Conservation (phyloP, 768 basidiomycete species). For the Paxillus ammoniavirescens region DNA sequence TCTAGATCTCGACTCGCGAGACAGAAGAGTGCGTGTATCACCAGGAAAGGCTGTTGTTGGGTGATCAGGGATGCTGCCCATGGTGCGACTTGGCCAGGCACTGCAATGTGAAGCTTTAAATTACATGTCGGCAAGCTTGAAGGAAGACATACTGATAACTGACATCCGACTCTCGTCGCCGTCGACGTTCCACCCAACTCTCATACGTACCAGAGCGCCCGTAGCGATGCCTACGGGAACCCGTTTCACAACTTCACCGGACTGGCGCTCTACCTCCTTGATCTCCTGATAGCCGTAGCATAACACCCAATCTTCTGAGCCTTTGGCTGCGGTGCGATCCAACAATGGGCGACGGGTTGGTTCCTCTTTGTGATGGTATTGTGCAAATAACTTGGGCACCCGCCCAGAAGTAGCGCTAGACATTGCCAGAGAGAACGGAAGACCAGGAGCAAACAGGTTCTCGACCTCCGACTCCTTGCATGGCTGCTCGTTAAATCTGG, state of each 20-base stretch:
- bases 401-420: slow-evolving; percentile 18
- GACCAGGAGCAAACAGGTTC: slow-evolving; percentile 20
- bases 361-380: slow-evolving; percentile 4
- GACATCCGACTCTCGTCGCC: slow-evolving; percentile 3
- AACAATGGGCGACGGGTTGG: neutral
- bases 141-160: neutral
- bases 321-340: neutral
- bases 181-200: slow-evolving; percentile 1
- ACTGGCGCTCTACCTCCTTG: neutral
- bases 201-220: neutral
- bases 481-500: slow-evolving; percentile 12
- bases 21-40: slow-evolving; percentile 11
- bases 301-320: neutral
- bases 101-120: neutral
- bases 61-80: slow-evolving; percentile 3
- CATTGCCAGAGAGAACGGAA: slow-evolving; percentile 8
- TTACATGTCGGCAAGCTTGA: neutral
- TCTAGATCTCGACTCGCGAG: slow-evolving; percentile 1
- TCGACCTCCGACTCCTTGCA: slow-evolving; percentile 19
- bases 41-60: slow-evolving; percentile 5
- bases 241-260: neutral
- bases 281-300: neutral
- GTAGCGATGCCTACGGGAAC: neutral
- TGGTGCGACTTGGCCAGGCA: neutral
- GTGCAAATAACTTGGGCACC: slow-evolving; percentile 5